Conservation (phyloP, 306 rosid species). For the Begonia loranthoides region DNA sequence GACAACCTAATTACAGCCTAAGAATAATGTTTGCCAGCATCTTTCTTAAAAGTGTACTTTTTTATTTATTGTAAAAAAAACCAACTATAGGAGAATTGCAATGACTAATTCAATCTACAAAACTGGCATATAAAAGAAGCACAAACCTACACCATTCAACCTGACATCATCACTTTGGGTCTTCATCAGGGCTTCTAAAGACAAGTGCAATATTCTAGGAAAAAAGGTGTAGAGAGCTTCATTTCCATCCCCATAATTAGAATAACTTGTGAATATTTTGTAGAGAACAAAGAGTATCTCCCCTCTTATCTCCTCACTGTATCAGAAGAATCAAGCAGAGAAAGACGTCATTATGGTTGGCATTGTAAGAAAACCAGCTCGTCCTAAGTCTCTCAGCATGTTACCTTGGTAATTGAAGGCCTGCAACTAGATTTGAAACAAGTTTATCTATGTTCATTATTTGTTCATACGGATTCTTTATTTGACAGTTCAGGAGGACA, state of each 20-base stretch:
- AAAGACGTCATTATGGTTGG: background rate
- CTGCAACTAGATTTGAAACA: conserved; percentile 52
- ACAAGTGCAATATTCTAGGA: conserved; percentile 55
- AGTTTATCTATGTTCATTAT: conserved; percentile 42
- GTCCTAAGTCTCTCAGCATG: conserved; percentile 5
- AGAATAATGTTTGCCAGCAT: too few relatives aligned
- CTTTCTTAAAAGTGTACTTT: too few relatives aligned
- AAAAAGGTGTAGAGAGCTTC: conserved; percentile 46
- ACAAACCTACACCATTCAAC: conserved; percentile 77
- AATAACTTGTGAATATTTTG: conserved; percentile 41
- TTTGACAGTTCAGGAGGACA: conserved; percentile 48
- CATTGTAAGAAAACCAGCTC: conserved; percentile 2
- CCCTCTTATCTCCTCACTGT: conserved; percentile 87
- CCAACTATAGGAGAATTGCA: background rate
- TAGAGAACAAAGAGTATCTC: conserved; percentile 75
- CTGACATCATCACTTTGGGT: conserved; percentile 75
- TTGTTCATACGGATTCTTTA: conserved; percentile 30
- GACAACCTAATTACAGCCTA: too few relatives aligned
- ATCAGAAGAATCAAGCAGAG: conserved; percentile 8
- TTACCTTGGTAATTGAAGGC: conserved; percentile 87
- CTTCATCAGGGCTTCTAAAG: conserved; percentile 69
- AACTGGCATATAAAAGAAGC: conserved; percentile 3
- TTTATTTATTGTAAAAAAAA: background rate
- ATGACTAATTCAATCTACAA: too few relatives aligned
- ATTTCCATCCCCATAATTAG: conserved; percentile 36